Percentiles rank a stretch among this genome's conserved stretches.
These are phyloP conservation scores for Akebia trifoliata DNA, from an alignment of 164 flowering plant species.

Conservation along the genomic window DNA sequence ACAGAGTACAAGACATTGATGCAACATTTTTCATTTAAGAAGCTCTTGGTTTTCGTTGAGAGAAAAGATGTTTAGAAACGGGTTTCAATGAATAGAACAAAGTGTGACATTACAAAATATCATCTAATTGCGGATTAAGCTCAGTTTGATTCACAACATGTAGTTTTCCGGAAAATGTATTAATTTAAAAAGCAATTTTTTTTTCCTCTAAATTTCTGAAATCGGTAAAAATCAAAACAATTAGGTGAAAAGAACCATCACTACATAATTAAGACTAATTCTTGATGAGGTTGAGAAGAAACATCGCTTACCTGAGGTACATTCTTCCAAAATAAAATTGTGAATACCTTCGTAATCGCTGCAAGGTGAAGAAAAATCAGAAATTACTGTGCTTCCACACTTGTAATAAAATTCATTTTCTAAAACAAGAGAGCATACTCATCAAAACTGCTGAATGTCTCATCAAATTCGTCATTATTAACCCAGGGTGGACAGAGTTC, in stretches of 20 bases:
- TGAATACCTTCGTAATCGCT: constrained; percentile 47
- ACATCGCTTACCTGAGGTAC: constrained; percentile 68
- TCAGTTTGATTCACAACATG: too few relatives aligned
- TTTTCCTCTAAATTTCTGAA: too few relatives aligned
- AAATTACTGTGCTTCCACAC: neutral
- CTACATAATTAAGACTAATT: neutral
- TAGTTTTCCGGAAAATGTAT: too few relatives aligned
- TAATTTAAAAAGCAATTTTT: too few relatives aligned
- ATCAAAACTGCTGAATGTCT: constrained; percentile 49
- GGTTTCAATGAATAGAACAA: too few relatives aligned
- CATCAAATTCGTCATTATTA: constrained; percentile 81
- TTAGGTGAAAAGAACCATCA: neutral
- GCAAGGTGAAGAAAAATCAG: constrained; percentile 17
- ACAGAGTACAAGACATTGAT: too few relatives aligned
- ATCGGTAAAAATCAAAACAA: neutral
- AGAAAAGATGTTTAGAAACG: too few relatives aligned
- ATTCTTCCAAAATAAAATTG: constrained; percentile 70
- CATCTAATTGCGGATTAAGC: too few relatives aligned
- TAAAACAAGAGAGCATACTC: constrained; percentile 35
- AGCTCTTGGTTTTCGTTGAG: too few relatives aligned
- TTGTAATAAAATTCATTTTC: neutral
- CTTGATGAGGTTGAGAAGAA: neutral
- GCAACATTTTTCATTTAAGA: too few relatives aligned
- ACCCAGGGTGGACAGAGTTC: constrained; percentile 89
- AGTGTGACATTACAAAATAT: too few relatives aligned